Base-by-base conservation (phyloP, 495 filamentous ascomycete genomes). In the Aspergillus carlsbadensis region DNA sequence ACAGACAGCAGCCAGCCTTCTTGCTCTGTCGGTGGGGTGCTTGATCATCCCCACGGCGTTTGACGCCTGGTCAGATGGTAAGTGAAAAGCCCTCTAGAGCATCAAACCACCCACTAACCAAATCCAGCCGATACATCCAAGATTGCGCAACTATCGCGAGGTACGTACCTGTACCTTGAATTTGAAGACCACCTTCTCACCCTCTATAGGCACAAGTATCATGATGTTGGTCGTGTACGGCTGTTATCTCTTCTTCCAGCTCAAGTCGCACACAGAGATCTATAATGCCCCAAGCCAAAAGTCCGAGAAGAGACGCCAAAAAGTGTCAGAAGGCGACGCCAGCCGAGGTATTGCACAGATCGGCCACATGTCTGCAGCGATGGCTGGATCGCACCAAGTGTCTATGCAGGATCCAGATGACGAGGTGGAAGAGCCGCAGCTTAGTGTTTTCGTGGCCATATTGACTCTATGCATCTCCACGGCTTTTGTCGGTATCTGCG, bases 1-100 rank as follows among this genome's bases (percentile, higher is more conserved):
- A 1, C 91, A 96, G 67, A 97, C 92, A 0, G 91, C 92, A 1
- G 84, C 91, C 24, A 89, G 85, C 72, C 70, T 97, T 13, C 78
- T 97, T 2, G 85, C 91, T 3, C 74, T 97, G 17, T 87, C 89
- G 14, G 88, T 95, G 11, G 87, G 81, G 51, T 85, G 81, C 69
- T 74, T 97, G 56, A 91, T 96, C 56, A 90, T 97, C 29, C 92
- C 92, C 0, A 96, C 92, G 11, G 90, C 90, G 3, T 97, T 96
- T 71, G 79, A 86, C 45, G 65, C 80, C 40, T 82, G 77, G 76
- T 76, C 80, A 6, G 56, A 62, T 21, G 65, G 72, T 72, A 51
- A 34, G 69, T 66, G 17, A 6, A 33, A n/a, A n/a, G n/a, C n/a
- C n/a, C n/a, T 15, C 31, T 17, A 8, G 20, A 21, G 8, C 2